Evolutionary conservation across 179 eudicot genomes (phyloP).

Genomic region (Beta lomatogona): DNA sequence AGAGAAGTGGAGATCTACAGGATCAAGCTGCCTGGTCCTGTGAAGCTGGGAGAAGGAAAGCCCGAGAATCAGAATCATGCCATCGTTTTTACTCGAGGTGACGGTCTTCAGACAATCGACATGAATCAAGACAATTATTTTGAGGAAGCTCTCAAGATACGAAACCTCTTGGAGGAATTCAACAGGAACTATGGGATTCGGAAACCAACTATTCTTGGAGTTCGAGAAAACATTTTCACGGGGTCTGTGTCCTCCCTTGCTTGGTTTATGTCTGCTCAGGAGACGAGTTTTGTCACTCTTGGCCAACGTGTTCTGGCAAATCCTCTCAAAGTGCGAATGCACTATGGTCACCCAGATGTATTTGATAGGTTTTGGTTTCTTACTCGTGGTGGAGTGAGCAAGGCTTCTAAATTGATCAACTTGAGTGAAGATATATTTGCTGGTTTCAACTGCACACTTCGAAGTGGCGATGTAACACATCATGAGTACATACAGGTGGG

Average conservation of each 20-base stretch:
- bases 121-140: conserved; percentile 93
- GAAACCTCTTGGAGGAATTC: conserved; percentile 91
- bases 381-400: conserved; percentile 89
- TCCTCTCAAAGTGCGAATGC: conserved; percentile 97
- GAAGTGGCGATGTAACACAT: conserved; percentile 93
- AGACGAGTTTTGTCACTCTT: conserved; percentile 85
- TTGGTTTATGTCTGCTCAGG: conserved; percentile 99
- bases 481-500: conserved; percentile 98
- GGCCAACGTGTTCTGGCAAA: conserved; percentile 96
- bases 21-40: conserved; percentile 80
- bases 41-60: conserved; percentile 93
- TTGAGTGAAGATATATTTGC: conserved; percentile 96
- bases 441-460: conserved; percentile 91
- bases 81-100: conserved; percentile 90
- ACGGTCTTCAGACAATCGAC: conserved; percentile 94
- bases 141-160: conserved; percentile 95
- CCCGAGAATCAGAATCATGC: conserved; percentile 99
- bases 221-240: conserved; percentile 86
- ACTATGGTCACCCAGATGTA: conserved; percentile 97
- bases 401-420: conserved; percentile 90
- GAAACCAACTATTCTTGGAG: conserved; percentile 89
- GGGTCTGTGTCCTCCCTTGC: conserved; percentile 98
- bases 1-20: conserved; percentile 87
- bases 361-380: conserved; percentile 94
- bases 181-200: conserved; percentile 62